Evolutionary conservation across 2,329 filamentous ascomycete species (phyloP).

Genomic region (Penicillium decumbens): DNA sequence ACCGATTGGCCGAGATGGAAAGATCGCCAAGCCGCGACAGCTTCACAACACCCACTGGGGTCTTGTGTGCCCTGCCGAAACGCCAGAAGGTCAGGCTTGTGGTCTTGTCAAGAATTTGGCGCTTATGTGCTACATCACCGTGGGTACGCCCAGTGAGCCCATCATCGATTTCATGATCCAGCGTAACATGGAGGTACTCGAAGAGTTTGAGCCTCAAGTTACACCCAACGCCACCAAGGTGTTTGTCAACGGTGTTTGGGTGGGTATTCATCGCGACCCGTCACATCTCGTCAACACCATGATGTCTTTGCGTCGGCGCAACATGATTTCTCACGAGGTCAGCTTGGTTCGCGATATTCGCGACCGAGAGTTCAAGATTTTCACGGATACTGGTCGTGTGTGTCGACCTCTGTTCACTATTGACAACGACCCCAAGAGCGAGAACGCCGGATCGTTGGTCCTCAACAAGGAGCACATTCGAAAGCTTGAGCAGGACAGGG

Average conservation of each 20-base stretch:
- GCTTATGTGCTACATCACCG: constrained; percentile 96
- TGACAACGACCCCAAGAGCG: constrained; percentile 72
- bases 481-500: constrained; percentile 68
- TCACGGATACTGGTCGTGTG: constrained; percentile 92
- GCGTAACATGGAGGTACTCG: constrained; percentile 90
- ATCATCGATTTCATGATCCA: constrained; percentile 95
- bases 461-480: constrained; percentile 79
- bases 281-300: constrained; percentile 77
- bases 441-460: constrained; percentile 70
- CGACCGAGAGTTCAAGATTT: constrained; percentile 97
- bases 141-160: constrained; percentile 84
- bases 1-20: constrained; percentile 93
- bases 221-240: constrained; percentile 95
- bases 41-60: constrained; percentile 99
- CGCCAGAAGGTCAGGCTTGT: constrained; percentile 96
- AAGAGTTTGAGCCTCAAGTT: constrained; percentile 82
- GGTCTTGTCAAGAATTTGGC: constrained; percentile 97
- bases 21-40: constrained; percentile 95
- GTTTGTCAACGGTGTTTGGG: constrained; percentile 97
- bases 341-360: constrained; percentile 94
- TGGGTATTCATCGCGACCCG: constrained; percentile 87
- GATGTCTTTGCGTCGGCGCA: constrained; percentile 69
- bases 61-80: constrained; percentile 93
- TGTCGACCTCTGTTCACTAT: constrained; percentile 92
- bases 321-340: constrained; percentile 84